A percentile compares a stretch with the other conserved stretches of the same genome.
Evolutionary conservation across 805 yeast species (phyloP).

Genomic region (Sugiyamaella chiloensis): DNA sequence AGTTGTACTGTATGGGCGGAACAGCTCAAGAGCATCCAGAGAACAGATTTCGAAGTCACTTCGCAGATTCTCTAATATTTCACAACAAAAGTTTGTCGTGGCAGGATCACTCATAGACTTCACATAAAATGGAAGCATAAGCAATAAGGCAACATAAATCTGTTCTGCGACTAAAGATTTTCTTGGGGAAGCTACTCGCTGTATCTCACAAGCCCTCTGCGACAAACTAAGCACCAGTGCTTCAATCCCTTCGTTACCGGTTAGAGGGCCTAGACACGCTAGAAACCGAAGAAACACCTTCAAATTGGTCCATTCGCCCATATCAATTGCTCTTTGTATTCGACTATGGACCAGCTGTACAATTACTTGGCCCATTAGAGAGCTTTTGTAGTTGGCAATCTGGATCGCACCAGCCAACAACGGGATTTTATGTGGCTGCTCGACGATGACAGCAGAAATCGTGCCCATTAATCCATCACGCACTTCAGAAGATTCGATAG

Average conservation of each 20-base stretch:
- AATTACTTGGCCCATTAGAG: slow-evolving; percentile 63
- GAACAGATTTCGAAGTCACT: slow-evolving; percentile 10
- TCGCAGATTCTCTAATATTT: slow-evolving; percentile 9
- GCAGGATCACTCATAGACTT: slow-evolving; percentile 37
- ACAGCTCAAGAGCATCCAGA: not conserved
- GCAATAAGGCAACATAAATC: slow-evolving; percentile 56
- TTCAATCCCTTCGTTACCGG: slow-evolving; percentile 48
- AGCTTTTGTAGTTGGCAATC: slow-evolving; percentile 60
- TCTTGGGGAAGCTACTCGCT: slow-evolving; percentile 32
- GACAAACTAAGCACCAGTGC: slow-evolving; percentile 54
- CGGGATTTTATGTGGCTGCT: slow-evolving; percentile 88
- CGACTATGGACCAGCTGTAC: slow-evolving; percentile 66
- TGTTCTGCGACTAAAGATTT: slow-evolving; percentile 67
- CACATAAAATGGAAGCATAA: slow-evolving; percentile 55
- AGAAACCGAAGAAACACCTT: slow-evolving; percentile 71
- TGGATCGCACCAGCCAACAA: slow-evolving; percentile 66
- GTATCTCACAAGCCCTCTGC: slow-evolving; percentile 54
- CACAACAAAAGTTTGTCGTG: slow-evolving; percentile 30
- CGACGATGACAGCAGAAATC: slow-evolving; percentile 64
- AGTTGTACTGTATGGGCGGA: not conserved
- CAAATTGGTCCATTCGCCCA: slow-evolving; percentile 55
- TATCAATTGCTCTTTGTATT: slow-evolving; percentile 53
- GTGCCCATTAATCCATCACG: slow-evolving; percentile 60
- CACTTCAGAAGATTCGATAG: slow-evolving; percentile 50
- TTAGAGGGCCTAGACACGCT: slow-evolving; percentile 60